Percentiles rank a stretch among this genome's conserved stretches.
Evolutionary conservation across 202 grass and related monocot species (phyloP).

Genomic region (Dendrocalamus latiflorus): DNA sequence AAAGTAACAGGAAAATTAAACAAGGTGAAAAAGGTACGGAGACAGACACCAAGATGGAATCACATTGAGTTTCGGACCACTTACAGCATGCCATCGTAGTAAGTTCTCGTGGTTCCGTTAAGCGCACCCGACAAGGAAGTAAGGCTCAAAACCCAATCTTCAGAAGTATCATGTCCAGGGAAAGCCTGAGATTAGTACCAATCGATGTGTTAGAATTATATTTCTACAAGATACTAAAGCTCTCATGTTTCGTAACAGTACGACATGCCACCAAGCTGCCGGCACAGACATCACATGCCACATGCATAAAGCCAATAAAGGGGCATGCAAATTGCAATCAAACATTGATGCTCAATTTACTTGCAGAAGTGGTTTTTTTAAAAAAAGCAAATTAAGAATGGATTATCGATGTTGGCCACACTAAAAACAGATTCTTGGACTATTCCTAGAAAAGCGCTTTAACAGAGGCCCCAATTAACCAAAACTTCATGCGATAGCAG

Average conservation of each 20-base stretch:
- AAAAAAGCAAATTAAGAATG: neutral
- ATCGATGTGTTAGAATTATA: constrained; percentile 26
- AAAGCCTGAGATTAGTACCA: constrained; percentile 58
- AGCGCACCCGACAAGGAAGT: constrained; percentile 92
- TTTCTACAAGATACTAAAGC: neutral
- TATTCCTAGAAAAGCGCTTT: constrained; percentile 7
- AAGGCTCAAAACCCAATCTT: constrained; percentile 89
- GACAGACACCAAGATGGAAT: neutral
- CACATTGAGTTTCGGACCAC: constrained; percentile 20
- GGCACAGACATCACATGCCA: constrained; percentile 14
- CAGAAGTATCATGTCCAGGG: constrained; percentile 78
- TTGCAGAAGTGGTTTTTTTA: neutral
- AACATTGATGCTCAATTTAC: constrained; percentile 10
- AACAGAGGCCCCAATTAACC: constrained; percentile 5
- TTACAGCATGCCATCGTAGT: constrained; percentile 97
- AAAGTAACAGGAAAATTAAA: constrained; percentile 25
- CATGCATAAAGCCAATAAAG: constrained; percentile 9
- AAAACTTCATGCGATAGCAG: constrained; percentile 10
- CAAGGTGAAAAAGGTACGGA: neutral
- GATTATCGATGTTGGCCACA: neutral
- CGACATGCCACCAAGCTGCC: constrained; percentile 8
- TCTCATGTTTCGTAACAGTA: neutral
- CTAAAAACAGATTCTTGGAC: constrained; percentile 20
- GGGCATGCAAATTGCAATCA: constrained; percentile 18
- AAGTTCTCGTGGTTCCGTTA: constrained; percentile 96